Conservation (phyloP, 2,329 filamentous ascomycete genomes). For the Ophiostoma montium region DNA sequence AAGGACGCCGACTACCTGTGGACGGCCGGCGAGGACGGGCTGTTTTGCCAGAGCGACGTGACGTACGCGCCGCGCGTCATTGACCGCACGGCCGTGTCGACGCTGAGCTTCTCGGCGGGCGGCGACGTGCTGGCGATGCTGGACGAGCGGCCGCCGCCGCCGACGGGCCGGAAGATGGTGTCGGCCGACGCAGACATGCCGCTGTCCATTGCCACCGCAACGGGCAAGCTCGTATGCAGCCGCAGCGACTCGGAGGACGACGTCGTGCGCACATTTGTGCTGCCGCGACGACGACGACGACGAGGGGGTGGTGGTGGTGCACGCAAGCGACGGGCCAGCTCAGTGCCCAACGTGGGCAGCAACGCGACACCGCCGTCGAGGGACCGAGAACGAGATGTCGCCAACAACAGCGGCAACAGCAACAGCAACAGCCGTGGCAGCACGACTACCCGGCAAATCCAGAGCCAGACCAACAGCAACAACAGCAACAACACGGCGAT, state of each 20-base stretch:
- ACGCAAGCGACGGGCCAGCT: slow-evolving; percentile 28
- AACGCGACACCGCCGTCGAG: slow-evolving; percentile 40
- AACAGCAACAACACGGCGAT: slow-evolving; percentile 17
- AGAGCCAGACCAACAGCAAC: not conserved
- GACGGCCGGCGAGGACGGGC: slow-evolving; percentile 48
- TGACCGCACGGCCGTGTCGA: slow-evolving; percentile 47
- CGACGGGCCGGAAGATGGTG: slow-evolving; percentile 4
- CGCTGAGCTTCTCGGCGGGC: slow-evolving; percentile 43
- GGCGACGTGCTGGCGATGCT: slow-evolving; percentile 49
- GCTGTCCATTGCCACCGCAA: no score
- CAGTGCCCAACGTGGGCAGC: slow-evolving; percentile 21
- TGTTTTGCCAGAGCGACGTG: slow-evolving; percentile 51
- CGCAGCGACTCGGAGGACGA: slow-evolving; percentile 54
- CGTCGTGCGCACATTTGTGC: slow-evolving; percentile 44
- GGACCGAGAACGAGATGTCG: not conserved
- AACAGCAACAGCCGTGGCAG: slow-evolving; percentile 22
- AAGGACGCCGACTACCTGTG: slow-evolving; percentile 51
- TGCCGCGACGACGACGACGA: slow-evolving; percentile 23
- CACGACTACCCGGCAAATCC: no score
- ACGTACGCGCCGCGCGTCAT: slow-evolving; percentile 49
- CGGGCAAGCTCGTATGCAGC: slow-evolving; percentile 38
- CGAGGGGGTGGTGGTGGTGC: slow-evolving; percentile 13
- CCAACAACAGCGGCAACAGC: no score
- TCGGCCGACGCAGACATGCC: slow-evolving; percentile 10
- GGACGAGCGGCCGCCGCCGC: slow-evolving; percentile 38